Base-by-base conservation (phyloP, 176 grass and related monocot genomes). In the Oryza glaberrima region DNA sequence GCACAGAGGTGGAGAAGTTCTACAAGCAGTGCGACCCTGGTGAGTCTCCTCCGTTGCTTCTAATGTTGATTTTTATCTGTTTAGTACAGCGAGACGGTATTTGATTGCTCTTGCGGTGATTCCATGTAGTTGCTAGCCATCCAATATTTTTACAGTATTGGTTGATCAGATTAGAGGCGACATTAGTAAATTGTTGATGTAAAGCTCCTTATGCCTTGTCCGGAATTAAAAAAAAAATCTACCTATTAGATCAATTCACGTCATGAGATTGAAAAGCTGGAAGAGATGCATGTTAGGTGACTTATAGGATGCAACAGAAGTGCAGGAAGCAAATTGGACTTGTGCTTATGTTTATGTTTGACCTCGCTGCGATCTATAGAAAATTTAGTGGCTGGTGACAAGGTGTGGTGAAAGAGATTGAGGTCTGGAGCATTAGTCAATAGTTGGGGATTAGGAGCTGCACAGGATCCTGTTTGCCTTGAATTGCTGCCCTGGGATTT, bases 1-100 rank as follows among this genome's bases (percentile, higher is more conserved):
- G 65, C 78, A 79, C 88, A 95, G 93, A 95, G 70, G 82, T 90
- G 79, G 82, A 86, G 35, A 80, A 90, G 77, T 95, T 95, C 80
- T 92, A 81, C 85, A 22, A 90, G 54, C 51, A 70, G 60, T 95
- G 93, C 82, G 90, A 92, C 75, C 88, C 93, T 68, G 88, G 93
- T 95, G 69, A 85, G 86, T 49, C 64, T 60, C 43, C 30, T 52
- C 26, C 6, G n/a, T 69, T 73, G 47, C 48, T 73, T 81, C 47
- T 26, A 26, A 25, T 12, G 12, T 65, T 81, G 26, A 22, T 44
- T 36, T 32, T 32, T 61, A 40, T 28, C 13, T 26, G 41, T 86
- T 44, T 44, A 44, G 43, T 11, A 11, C 43, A 44, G 9, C 8
- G 43, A 25, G 16, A 51, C 7, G 34, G 6, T 74, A 22, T 45